Evolutionary conservation across 2,329 filamentous ascomycete genomes (phyloP), one percentile per base, ranked within the genome.

Genomic region (Colletotrichum filicis): DNA sequence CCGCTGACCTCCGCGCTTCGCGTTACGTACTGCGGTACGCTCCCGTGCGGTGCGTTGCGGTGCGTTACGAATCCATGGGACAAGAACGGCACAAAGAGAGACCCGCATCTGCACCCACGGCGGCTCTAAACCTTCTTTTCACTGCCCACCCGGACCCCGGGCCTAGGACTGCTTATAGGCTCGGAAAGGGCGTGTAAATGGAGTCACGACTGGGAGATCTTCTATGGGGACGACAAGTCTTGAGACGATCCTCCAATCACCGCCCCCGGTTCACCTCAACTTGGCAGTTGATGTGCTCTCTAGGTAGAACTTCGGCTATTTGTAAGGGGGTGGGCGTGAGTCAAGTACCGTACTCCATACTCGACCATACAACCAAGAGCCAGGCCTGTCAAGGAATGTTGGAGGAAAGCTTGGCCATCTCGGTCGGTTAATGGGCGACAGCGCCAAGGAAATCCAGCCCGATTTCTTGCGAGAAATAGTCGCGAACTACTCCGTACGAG

Each of bases 61-160:
- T 61, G 8, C 26, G 26, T 26, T 61, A 16, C 59, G 14, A 30
- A 28, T 22, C 42, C 22, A 61, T 19, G 26, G 26, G 19, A 61
- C 24, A n/a, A 22, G 7, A 3, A 6, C 9, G 24, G 37, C 26
- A 62, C 19, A 52, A 49, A 30, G 19, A 3, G 26, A 55, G 37
- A 24, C 35, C 63, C 46, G 56, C 56, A 71, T 55, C 62, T 71
- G 26, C 57, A 61, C 57, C 46, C 68, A 61, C 68, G 56, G 56
- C 63, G 63, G 68, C 68, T 71, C 68, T 57, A 62, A 71, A 71
- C 63, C 68, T 67, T 71, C 56, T 71, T 71, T 71, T 35, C 63
- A 67, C 63, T 14, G 56, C 22, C 57, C 57, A 57, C 24, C 35
- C 42, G 16, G 7, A 7, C 37, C 59, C 19, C 42, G 42, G 42